Base-by-base conservation (phyloP, 768 basidiomycete genomes). In the Auriculariales sp. region DNA sequence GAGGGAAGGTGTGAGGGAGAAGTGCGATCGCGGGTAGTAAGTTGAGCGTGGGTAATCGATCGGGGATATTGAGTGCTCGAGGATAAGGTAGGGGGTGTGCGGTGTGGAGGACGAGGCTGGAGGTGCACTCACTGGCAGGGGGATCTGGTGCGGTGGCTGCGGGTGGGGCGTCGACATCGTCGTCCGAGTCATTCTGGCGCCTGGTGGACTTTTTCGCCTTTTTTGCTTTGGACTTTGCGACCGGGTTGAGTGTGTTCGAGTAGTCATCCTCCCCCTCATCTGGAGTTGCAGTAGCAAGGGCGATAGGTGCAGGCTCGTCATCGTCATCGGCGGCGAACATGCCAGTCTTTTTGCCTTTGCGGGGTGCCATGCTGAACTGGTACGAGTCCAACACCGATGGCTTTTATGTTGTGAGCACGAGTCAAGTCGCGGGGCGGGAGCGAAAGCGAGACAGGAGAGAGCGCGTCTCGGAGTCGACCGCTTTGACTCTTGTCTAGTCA, bases 181-280 rank as follows among this genome's bases (percentile, higher is more conserved):
- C 55, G 2, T 52, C 54, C 15, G 48, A 25, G 12, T 44, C 31
- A 34, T 57, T 58, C 33, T 55, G 56, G n/a, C 68, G 68, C 60
- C 76, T 76, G 66, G 77, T 77, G 42, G 68, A 70, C 60, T 79
- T 78, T 68, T 78, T 79, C 51, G 70, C 74, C 63, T 79, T 81
- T 57, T 66, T 66, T 28, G 57, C 51, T 28, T 54, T 52, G 28
- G 50, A 55, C 35, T 58, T 53, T n/a, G n/a, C n/a, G n/a, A n/a
- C n/a, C n/a, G n/a, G n/a, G n/a, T n/a, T n/a, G n/a, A n/a, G n/a
- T n/a, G n/a, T 15, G 9, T 7, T 15, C 31, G 31, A 15, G 9
- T 32, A 9, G 9, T 7, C 31, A 15, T 32, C 31, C 31, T 32
- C 31, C 15, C 15, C 39, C 12, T 11, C 39, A 15, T 19, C 19